Evolutionary conservation across 2,329 filamentous ascomycete genomes (phyloP).

Genomic region (Dactylellina drechsleri): DNA sequence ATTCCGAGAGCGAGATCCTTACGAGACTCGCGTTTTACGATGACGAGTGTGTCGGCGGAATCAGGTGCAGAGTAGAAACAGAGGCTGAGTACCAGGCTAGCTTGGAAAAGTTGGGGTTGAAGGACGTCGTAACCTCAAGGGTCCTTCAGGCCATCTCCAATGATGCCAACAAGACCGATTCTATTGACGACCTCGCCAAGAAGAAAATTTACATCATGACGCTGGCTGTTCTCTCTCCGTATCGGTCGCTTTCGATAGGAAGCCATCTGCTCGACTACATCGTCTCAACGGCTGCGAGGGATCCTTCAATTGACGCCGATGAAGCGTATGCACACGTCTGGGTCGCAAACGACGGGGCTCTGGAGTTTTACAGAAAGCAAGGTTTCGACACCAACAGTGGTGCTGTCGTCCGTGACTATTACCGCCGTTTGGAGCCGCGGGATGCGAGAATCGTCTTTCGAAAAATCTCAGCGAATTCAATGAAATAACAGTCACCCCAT

Average conservation of each 20-base stretch:
- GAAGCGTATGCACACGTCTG: constrained; percentile 74
- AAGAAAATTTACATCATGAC: constrained; percentile 72
- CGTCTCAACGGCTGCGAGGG: constrained; percentile 62
- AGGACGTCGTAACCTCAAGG: constrained; percentile 19
- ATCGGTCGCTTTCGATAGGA: constrained; percentile 70
- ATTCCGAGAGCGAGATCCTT: constrained; percentile 60
- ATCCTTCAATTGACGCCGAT: constrained; percentile 62
- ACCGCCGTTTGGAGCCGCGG: constrained; percentile 71
- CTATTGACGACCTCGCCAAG: constrained; percentile 15
- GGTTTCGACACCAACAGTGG: constrained; percentile 66
- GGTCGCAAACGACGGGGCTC: constrained; percentile 72
- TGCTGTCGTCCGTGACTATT: constrained; percentile 68
- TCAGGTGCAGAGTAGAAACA: constrained; percentile 72
- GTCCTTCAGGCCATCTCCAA: constrained; percentile 61
- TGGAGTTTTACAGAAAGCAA: constrained; percentile 71
- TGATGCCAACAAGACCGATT: not conserved
- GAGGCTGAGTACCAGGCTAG: constrained; percentile 62
- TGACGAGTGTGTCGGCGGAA: constrained; percentile 65
- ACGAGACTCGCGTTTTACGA: constrained; percentile 58
- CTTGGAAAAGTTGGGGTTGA: constrained; percentile 17
- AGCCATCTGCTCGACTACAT: constrained; percentile 69
- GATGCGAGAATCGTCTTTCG: constrained; percentile 69
- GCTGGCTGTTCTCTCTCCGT: constrained; percentile 72
- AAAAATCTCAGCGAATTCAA: constrained; percentile 11
- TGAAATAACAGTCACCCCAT: not conserved